These are phyloP conservation scores for Scortechinia acanthostroma DNA, from an alignment of 2,329 filamentous ascomycete genomes.

Conservation along the genomic window DNA sequence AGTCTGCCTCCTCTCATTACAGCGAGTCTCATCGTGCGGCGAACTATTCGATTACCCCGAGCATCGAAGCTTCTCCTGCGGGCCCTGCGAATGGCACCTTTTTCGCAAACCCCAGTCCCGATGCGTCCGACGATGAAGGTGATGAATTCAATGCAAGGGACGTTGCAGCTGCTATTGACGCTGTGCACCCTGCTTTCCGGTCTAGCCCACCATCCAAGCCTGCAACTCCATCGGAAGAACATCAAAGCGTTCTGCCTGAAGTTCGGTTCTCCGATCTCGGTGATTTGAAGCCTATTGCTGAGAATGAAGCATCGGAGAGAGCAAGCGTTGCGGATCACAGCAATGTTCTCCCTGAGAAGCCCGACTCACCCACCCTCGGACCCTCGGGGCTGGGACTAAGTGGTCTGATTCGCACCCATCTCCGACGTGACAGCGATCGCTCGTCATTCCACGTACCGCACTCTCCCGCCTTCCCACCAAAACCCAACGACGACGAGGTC, in stretches of 20 bases:
- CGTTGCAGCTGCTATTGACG: not conserved
- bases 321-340: not conserved
- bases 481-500: not conserved
- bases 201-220: not conserved
- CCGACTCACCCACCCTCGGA: not conserved
- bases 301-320: not conserved
- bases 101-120: not conserved
- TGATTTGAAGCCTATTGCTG: not conserved
- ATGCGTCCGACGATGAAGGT: not conserved
- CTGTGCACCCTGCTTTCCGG: not conserved
- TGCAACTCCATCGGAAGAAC: not conserved
- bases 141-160: not conserved
- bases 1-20: not conserved
- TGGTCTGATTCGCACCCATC: not conserved
- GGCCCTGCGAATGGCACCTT: not conserved
- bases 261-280: not conserved
- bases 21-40: not conserved
- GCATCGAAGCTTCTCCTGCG: not conserved
- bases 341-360: not conserved
- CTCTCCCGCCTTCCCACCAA: not conserved
- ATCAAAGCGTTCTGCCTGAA: not conserved
- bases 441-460: not conserved
- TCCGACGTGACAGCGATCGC: not conserved
- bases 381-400: not conserved
- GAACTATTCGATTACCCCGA: not conserved